A percentile compares a stretch with the other conserved stretches of the same genome.
phyloP scores from a whole-genome alignment of 148 eudicot species.

The Silene latifolia region DNA sequence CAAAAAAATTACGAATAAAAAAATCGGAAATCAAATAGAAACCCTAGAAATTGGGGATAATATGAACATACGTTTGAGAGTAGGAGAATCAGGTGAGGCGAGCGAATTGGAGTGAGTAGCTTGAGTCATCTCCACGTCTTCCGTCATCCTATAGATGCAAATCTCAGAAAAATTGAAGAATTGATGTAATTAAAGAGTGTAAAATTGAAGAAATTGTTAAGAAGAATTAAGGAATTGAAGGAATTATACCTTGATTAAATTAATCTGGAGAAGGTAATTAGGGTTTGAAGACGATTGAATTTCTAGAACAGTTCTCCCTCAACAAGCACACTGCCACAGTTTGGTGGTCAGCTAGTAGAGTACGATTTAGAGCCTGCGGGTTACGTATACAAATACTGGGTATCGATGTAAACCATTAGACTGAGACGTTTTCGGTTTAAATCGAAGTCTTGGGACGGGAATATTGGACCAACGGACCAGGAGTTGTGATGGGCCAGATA shows the following conservation, averaged over 20 bases:
- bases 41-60: conserved; percentile 15
- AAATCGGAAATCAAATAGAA: background rate
- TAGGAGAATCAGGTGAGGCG: conserved; percentile 46
- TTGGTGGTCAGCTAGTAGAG: too few relatives aligned
- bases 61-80: conserved; percentile 46
- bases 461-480: too few relatives aligned
- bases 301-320: too few relatives aligned
- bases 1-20: background rate
- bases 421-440: too few relatives aligned
- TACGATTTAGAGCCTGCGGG: too few relatives aligned
- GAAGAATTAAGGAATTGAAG: background rate
- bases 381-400: too few relatives aligned
- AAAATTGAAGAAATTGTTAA: background rate
- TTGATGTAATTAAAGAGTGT: background rate
- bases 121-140: conserved; percentile 81
- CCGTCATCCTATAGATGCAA: conserved; percentile 44
- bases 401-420: too few relatives aligned
- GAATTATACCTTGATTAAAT: conserved; percentile 13
- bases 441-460: too few relatives aligned
- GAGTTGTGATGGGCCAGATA: too few relatives aligned
- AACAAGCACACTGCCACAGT: too few relatives aligned
- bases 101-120: conserved; percentile 54
- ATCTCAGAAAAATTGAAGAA: background rate
- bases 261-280: conserved; percentile 9
- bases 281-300: conserved; percentile 18